phyloP scores from a whole-genome alignment of 805 yeast genomes.

The Spathaspora boniae region DNA sequence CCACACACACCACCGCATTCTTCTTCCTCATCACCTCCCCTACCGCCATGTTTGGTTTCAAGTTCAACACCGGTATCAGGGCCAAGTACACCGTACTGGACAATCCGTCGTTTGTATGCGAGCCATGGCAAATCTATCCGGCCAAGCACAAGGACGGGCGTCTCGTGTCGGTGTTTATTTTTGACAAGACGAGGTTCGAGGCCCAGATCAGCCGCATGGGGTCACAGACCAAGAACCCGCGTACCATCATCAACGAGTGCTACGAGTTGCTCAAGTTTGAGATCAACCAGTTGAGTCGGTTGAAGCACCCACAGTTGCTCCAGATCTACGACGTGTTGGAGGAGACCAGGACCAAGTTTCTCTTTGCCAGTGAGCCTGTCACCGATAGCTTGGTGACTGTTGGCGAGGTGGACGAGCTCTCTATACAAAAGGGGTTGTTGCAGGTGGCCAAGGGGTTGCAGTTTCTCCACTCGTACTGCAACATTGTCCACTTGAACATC shows the following conservation, averaged over 20 bases:
- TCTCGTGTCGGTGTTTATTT: conserved; percentile 77
- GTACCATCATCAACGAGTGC: conserved; percentile 55
- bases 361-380: conserved; percentile 84
- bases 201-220: conserved; percentile 41
- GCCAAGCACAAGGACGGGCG: conserved; percentile 70
- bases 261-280: conserved; percentile 65
- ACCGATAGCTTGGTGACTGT: conserved; percentile 48
- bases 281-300: conserved; percentile 66
- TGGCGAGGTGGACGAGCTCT: conserved; percentile 55
- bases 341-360: conserved; percentile 70
- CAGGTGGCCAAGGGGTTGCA: conserved; percentile 76
- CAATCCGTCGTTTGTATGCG: conserved; percentile 67
- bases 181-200: conserved; percentile 77
- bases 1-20: background rate
- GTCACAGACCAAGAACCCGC: conserved; percentile 40
- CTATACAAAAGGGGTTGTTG: conserved; percentile 77
- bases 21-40: background rate
- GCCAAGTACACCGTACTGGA: conserved; percentile 66
- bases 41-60: conserved; percentile 46
- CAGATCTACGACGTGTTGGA: conserved; percentile 86
- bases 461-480: conserved; percentile 76
- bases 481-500: conserved; percentile 71
- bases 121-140: conserved; percentile 82
- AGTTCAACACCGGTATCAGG: conserved; percentile 58
- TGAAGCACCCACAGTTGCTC: conserved; percentile 86